Base-by-base conservation (phyloP, 2,329 filamentous ascomycete genomes). In the Calonectria pteridis region DNA sequence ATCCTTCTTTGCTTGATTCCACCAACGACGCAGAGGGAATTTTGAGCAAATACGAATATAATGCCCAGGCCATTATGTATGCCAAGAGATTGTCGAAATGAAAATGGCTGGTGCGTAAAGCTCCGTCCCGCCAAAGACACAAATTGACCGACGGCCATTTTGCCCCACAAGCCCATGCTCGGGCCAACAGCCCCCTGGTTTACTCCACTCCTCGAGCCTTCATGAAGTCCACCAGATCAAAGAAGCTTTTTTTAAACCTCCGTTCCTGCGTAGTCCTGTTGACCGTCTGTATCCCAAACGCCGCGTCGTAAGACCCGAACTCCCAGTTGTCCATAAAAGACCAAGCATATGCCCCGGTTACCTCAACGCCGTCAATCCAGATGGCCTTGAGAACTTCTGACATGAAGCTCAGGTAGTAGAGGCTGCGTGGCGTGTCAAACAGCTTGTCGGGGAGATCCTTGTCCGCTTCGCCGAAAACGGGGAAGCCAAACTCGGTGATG, bases 401-500 rank as follows among this genome's bases (percentile, higher is more conserved):
- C 79, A 92, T 82, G 79, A 87, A 92, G 23, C 84, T 85, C 20
- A 88, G 82, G 75, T 91, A 91, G 80, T 92, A 92, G 49, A 85
- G 77, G 69, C 87, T 90, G 0, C 90, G 85, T 3, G 88, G 88
- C 4, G 85, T 84, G 77, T 92, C 90, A 65, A 87, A 90, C 3
- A 89, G 81, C 77, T 91, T 89, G 62, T 90, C 89, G 2, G 83
- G 73, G 2, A 89, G 80, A 0, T 73, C 84, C 55, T 87, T 85
- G 0, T 83, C 77, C 4, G 82, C 82, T 77, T 91, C 89, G 11
- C 78, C 85, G 63, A 86, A 89, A 0, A 90, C 86, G 5, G 89
- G 88, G 78, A 90, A 92, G 0, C 91, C 91, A 74, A 91, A 91
- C 78, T 92, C 90, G 9, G 87, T 86, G 6, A 91, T 82, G 28